phyloP scores from a whole-genome alignment of 805 yeast genomes.

The Candida dendrica region DNA sequence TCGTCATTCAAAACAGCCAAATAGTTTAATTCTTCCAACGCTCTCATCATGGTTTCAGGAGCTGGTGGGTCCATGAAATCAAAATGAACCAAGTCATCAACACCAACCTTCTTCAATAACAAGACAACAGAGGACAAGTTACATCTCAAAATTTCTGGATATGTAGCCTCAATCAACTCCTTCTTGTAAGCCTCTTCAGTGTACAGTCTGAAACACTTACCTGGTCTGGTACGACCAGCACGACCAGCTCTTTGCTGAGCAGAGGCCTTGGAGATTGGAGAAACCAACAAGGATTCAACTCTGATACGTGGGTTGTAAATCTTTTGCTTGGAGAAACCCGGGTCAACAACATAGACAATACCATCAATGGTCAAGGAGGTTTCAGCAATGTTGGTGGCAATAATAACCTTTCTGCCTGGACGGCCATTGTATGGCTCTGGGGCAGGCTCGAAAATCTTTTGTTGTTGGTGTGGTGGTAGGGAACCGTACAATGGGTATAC shows the following conservation, averaged over 20 bases:
- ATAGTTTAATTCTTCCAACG: conserved; percentile 89
- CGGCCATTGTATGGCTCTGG: conserved; percentile 67
- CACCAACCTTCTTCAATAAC: conserved; percentile 88
- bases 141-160: conserved; percentile 90
- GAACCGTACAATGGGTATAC: conserved; percentile 97
- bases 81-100: conserved; percentile 93
- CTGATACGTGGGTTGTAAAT: conserved; percentile 94
- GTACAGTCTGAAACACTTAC: conserved; percentile 92
- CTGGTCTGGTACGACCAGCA: conserved; percentile 99
- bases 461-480: conserved; percentile 92
- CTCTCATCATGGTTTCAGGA: conserved; percentile 99
- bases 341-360: conserved; percentile 93
- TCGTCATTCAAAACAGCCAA: conserved; percentile 86
- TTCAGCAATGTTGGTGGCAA: conserved; percentile 94
- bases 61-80: conserved; percentile 99
- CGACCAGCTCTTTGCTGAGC: conserved; percentile 99
- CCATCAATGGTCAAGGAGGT: conserved; percentile 97
- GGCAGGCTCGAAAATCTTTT: conserved; percentile 87
- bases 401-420: conserved; percentile 92
- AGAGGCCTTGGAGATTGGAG: conserved; percentile 94
- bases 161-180: conserved; percentile 89
- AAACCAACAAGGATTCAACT: conserved; percentile 88
- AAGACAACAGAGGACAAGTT: conserved; percentile 88
- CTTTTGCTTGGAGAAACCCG: conserved; percentile 94
- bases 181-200: conserved; percentile 95